Base-by-base conservation (phyloP, 352 stramenopile species). In the Phytophthora europaea region DNA sequence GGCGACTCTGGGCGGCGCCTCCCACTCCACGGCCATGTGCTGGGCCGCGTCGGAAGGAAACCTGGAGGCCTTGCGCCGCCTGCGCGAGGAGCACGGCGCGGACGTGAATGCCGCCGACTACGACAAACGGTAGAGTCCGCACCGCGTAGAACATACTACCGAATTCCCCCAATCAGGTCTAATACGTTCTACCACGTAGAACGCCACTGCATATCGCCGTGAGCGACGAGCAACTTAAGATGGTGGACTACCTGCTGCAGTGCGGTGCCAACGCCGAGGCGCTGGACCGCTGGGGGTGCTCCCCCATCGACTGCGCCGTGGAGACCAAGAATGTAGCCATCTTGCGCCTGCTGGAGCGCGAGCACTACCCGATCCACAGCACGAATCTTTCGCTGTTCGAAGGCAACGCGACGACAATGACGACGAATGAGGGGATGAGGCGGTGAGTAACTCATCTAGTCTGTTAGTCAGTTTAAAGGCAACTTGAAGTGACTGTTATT, bases 31-130 rank as follows among this genome's bases (percentile, higher is more conserved):
- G 16, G 88, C 87, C 53, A 91, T 95, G 82, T 94, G 85, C 74
- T 95, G 85, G 87, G 88, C 88, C 0, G 88, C 88, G 0, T 72
- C 85, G 8, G 78, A 89, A 45, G 86, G 88, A 20, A 83, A 93
- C 61, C 51, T 92, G 16, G 82, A 83, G 31, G 78, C 89, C 31
- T 83, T 95, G 68, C 76, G 82, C n/a, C 75, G 75, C 1, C 69
- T 94, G 36, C 72, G 79, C 28, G 82, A 89, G 48, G 74, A 81
- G n/a, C 82, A 91, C 67, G 87, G 84, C 22, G 85, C 75, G 6
- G 83, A 95, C 62, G 84, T 95, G 20, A 94, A 94, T 62, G 77
- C 81, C 18, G 77, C 75, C n/a, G 88, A 95, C 71, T 93, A 93
- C 61, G 85, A 95, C 71, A 89, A 88, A 56, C 80, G 88, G 88